phyloP scores from a whole-genome alignment of 352 stramenopile genomes.

The Phytophthora cryptogea region DNA sequence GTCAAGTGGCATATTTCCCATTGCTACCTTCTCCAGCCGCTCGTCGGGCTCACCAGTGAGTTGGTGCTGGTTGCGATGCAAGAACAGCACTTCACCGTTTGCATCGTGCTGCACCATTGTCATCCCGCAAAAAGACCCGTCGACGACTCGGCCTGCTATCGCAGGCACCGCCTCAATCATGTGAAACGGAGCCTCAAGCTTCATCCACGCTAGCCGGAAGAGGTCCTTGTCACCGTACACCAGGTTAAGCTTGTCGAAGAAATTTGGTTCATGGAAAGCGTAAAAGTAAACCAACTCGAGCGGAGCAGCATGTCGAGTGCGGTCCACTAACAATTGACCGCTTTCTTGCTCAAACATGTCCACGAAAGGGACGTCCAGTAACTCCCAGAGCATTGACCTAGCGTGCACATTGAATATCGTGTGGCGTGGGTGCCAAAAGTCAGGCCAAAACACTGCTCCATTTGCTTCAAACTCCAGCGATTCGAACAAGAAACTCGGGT shows the following conservation, averaged over 20 bases:
- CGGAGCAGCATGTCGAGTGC: conserved; percentile 32
- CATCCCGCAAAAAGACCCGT: conserved; percentile 49
- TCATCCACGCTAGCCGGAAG: conserved; percentile 61
- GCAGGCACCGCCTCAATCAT: conserved; percentile 47
- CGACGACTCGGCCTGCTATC: conserved; percentile 35
- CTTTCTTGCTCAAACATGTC: conserved; percentile 74
- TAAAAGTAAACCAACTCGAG: conserved; percentile 53
- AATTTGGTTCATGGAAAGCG: conserved; percentile 34
- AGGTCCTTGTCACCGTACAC: conserved; percentile 63
- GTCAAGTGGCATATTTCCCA: conserved; percentile 2
- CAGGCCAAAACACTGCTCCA: conserved; percentile 69
- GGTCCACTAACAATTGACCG: conserved; percentile 58
- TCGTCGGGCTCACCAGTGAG: conserved; percentile 25
- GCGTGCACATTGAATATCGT: conserved; percentile 67
- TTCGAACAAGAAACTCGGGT: conserved; percentile 57
- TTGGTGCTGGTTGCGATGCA: conserved; percentile 58
- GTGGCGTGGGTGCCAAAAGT: conserved; percentile 63
- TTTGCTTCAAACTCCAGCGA: conserved; percentile 33
- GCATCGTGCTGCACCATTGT: conserved; percentile 55
- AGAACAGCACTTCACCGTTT: conserved; percentile 41
- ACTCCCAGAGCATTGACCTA: conserved; percentile 54
- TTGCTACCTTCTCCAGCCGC: conserved; percentile 9
- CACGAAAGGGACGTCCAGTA: conserved; percentile 45
- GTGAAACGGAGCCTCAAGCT: conserved; percentile 44
- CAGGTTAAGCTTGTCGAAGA: conserved; percentile 40